Evolutionary conservation across 768 basidiomycete species (phyloP).

Genomic region (Leccinum broughii): DNA sequence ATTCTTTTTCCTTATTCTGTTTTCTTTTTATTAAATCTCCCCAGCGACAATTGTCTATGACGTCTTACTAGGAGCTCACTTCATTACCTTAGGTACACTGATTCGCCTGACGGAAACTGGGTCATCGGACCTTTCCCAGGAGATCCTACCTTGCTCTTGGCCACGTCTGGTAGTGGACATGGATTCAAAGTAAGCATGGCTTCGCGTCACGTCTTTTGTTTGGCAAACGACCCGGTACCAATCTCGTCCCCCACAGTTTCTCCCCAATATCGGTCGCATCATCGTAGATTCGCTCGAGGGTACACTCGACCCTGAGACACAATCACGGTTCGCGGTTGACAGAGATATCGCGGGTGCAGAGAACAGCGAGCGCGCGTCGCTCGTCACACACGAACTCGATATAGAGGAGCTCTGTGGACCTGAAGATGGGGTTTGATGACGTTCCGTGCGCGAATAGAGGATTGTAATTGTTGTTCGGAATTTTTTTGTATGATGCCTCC

Average conservation of each 20-base stretch:
- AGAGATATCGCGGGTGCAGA: conserved; percentile 36
- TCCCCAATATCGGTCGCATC: conserved; percentile 79
- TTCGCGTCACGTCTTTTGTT: background rate
- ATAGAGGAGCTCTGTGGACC: conserved; percentile 49
- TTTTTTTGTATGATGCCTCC: background rate
- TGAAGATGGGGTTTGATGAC: conserved; percentile 32
- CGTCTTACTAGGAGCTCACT: background rate
- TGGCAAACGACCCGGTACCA: background rate
- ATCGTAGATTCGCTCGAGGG: conserved; percentile 73
- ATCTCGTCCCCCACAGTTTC: conserved; percentile 54
- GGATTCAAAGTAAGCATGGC: conserved; percentile 67
- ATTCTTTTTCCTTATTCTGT: background rate
- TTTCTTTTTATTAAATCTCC: background rate
- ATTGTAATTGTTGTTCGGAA: background rate
- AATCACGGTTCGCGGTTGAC: conserved; percentile 62
- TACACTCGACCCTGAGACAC: conserved; percentile 51
- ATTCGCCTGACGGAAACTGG: conserved; percentile 86
- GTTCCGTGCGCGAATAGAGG: background rate
- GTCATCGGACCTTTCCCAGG: conserved; percentile 74
- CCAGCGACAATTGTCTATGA: background rate
- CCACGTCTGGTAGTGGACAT: conserved; percentile 88
- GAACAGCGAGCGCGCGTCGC: conserved; percentile 23
- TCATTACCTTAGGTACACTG: conserved; percentile 69
- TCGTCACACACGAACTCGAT: conserved; percentile 41
- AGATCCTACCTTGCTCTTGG: conserved; percentile 65